Evolutionary conservation across 352 stramenopile species (phyloP).

Genomic region (Thalassiosira delicatula): DNA sequence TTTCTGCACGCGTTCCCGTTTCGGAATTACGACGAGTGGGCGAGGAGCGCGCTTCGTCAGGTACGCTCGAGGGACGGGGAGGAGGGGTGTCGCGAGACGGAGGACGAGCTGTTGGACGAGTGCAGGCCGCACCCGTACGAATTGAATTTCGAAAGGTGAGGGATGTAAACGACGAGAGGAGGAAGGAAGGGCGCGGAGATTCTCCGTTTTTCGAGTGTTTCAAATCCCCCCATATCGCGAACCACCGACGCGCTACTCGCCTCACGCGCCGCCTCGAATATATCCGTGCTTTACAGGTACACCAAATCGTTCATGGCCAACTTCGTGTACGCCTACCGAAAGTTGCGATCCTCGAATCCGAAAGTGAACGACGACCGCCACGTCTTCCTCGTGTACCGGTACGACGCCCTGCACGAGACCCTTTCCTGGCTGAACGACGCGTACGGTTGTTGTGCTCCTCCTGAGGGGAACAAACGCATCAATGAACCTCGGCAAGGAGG

Average conservation of each 20-base stretch:
- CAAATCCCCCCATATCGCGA: too few relatives aligned
- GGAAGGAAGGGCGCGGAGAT: too few relatives aligned
- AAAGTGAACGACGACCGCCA: slow-evolving; percentile 10
- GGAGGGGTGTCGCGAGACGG: slow-evolving; percentile 9
- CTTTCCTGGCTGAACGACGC: slow-evolving; percentile 13
- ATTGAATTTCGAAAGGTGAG: too few relatives aligned
- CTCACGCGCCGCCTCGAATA: too few relatives aligned
- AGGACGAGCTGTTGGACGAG: slow-evolving; percentile 16
- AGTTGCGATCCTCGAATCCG: neutral
- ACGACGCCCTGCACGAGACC: slow-evolving; percentile 18
- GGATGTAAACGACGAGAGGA: too few relatives aligned
- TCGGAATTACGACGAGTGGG: slow-evolving; percentile 43
- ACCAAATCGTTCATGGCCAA: slow-evolving; percentile 5
- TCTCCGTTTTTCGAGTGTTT: too few relatives aligned
- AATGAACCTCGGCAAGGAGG: too few relatives aligned
- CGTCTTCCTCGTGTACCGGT: slow-evolving; percentile 31
- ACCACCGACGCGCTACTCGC: too few relatives aligned
- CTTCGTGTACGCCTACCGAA: slow-evolving; percentile 7
- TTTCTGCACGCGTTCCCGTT: slow-evolving; percentile 46
- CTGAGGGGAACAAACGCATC: too few relatives aligned
- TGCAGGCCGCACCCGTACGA: slow-evolving; percentile 31
- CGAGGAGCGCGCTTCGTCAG: slow-evolving; percentile 34
- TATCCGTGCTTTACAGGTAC: slow-evolving; percentile 24
- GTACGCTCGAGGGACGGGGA: slow-evolving; percentile 18
- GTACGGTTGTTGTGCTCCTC: too few relatives aligned